Evolutionary conservation across 1,284 basidiomycete genomes (phyloP).

Genomic region (Ustilago hordei): DNA sequence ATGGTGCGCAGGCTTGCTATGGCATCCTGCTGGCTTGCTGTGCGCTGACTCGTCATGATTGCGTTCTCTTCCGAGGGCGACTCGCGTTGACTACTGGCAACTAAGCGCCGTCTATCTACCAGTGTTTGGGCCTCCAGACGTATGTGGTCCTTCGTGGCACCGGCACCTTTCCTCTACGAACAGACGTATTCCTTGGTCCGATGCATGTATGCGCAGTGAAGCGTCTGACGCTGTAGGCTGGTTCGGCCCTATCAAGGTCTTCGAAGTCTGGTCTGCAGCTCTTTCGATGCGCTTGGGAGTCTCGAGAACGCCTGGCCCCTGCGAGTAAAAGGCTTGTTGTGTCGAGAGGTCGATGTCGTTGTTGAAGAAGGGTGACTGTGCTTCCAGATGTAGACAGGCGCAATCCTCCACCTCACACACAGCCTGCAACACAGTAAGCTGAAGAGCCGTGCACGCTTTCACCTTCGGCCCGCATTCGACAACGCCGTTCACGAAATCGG

Average conservation of each 20-base stretch:
- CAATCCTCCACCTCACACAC: constrained; percentile 19
- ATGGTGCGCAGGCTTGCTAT: constrained; percentile 39
- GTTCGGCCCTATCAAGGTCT: neutral
- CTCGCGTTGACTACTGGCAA: no score
- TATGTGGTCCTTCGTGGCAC: no score
- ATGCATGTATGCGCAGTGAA: constrained; percentile 2
- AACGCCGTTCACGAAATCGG: neutral
- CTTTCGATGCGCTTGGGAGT: neutral
- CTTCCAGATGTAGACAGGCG: neutral
- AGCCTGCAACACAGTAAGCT: neutral
- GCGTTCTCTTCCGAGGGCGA: neutral
- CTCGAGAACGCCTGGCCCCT: neutral
- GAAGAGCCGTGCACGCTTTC: constrained; percentile 6
- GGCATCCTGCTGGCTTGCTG: constrained; percentile 40
- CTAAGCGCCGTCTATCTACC: no score
- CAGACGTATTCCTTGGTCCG: neutral
- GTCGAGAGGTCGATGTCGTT: neutral
- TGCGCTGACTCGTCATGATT: constrained; percentile 29
- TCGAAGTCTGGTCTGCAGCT: neutral
- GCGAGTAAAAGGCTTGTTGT: neutral
- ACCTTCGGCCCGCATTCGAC: neutral
- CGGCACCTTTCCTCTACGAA: no score
- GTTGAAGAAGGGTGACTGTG: neutral
- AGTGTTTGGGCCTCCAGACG: no score
- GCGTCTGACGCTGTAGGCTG: neutral